A percentile compares a stretch with the other conserved stretches of the same genome.
phyloP scores from a whole-genome alignment of 768 basidiomycete species.

The Russula griseocarnosa region DNA sequence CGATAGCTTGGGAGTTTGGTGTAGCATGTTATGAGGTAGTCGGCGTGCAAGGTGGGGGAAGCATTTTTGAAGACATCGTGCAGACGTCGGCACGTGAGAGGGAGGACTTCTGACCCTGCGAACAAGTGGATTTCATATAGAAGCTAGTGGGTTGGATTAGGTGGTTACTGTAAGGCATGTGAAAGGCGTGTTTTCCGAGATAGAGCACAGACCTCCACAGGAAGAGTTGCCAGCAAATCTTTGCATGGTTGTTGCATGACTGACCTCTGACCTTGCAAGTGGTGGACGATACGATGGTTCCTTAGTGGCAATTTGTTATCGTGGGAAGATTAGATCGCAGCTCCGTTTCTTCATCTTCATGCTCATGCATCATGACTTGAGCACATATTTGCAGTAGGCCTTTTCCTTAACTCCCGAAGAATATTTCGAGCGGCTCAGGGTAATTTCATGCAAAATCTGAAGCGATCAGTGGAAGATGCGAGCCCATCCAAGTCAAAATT shows the following conservation, averaged over 20 bases:
- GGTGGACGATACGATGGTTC: too few species aligned
- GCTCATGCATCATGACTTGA: too few species aligned
- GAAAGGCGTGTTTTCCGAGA: background rate
- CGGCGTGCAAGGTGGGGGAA: constrained; percentile 56
- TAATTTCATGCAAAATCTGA: too few species aligned
- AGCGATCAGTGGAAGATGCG: too few species aligned
- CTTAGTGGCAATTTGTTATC: background rate
- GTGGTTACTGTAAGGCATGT: background rate
- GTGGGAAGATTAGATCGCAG: constrained; percentile 5
- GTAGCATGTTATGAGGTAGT: constrained; percentile 52
- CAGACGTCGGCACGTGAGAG: constrained; percentile 52
- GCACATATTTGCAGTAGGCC: too few species aligned
- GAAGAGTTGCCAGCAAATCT: constrained; percentile 12
- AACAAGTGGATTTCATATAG: constrained; percentile 73
- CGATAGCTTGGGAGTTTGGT: constrained; percentile 18
- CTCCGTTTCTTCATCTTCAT: too few species aligned
- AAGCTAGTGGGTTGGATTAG: constrained; percentile 45
- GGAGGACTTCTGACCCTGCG: constrained; percentile 62
- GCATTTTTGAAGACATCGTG: constrained; percentile 51
- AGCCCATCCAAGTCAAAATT: too few species aligned
- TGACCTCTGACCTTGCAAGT: too few species aligned
- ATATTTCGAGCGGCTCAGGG: too few species aligned
- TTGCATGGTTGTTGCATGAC: background rate
- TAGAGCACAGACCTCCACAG: constrained; percentile 11
- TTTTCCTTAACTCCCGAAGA: too few species aligned